phyloP scores from a whole-genome alignment of 1,139 yeast species.

The Geotrichum carabidarum region DNA sequence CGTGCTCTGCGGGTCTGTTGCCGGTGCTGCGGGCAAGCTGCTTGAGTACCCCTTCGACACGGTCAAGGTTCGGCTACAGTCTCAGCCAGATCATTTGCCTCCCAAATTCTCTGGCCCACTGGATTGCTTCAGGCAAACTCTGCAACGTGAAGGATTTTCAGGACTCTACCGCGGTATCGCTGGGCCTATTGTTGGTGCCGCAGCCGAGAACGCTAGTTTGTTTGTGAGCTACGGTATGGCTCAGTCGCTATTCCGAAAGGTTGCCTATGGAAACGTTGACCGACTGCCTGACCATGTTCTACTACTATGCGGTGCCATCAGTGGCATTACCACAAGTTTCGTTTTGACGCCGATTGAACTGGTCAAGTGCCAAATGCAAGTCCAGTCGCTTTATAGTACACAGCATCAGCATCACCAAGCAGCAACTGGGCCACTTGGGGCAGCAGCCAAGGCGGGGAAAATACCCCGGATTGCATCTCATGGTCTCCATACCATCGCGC shows the following conservation, averaged over 20 bases:
- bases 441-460: background rate
- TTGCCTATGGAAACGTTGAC: constrained; percentile 12
- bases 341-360: constrained; percentile 86
- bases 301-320: constrained; percentile 65
- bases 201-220: constrained; percentile 73
- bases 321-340: constrained; percentile 80
- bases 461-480: constrained; percentile 11
- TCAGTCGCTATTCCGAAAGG: constrained; percentile 34
- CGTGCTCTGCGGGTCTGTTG: constrained; percentile 39
- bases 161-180: constrained; percentile 62
- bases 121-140: constrained; percentile 58
- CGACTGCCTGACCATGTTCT: constrained; percentile 22
- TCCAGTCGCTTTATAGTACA: constrained; percentile 39
- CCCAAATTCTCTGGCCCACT: constrained; percentile 47
- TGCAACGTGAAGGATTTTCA: constrained; percentile 58
- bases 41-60: constrained; percentile 93
- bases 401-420: background rate
- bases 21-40: constrained; percentile 81
- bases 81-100: constrained; percentile 50
- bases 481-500: constrained; percentile 7
- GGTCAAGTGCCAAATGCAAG: constrained; percentile 83
- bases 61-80: constrained; percentile 80
- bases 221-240: constrained; percentile 58
- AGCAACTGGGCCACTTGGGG: background rate
- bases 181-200: constrained; percentile 83